These are phyloP conservation scores for Agrocybe praecox DNA, from an alignment of 768 basidiomycete species.

Conservation along the genomic window DNA sequence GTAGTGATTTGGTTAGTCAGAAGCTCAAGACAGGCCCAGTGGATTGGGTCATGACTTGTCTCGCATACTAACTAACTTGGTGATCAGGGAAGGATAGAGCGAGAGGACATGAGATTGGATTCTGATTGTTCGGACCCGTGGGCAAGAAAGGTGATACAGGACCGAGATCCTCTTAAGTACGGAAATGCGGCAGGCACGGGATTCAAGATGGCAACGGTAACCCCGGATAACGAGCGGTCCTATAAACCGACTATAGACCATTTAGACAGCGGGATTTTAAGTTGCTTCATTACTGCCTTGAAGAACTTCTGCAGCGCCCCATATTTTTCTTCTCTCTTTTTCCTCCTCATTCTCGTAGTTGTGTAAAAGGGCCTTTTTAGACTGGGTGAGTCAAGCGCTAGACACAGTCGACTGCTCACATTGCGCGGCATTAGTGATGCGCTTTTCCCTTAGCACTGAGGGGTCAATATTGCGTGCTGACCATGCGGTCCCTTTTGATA, in stretches of 20 bases:
- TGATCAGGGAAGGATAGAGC: too few relatives aligned
- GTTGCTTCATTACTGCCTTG: constrained; percentile 6
- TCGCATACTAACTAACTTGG: too few relatives aligned
- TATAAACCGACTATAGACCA: constrained; percentile 12
- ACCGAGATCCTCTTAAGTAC: constrained; percentile 4
- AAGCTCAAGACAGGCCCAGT: too few relatives aligned
- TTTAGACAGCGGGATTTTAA: constrained; percentile 12
- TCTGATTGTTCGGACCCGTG: not conserved
- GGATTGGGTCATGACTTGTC: too few relatives aligned
- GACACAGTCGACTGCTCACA: constrained; percentile 1
- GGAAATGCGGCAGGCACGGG: constrained; percentile 21
- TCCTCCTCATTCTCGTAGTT: not conserved
- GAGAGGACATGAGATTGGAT: not conserved
- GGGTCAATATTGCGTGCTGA: constrained; percentile 7
- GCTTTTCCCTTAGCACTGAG: not conserved
- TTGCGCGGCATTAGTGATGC: not conserved
- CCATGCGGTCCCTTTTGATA: constrained; percentile 9
- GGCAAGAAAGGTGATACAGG: not conserved
- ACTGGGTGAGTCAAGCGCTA: not conserved
- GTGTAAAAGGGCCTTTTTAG: not conserved
- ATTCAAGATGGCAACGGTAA: constrained; percentile 23
- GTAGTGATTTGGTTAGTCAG: too few relatives aligned
- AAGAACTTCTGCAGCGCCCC: constrained; percentile 1
- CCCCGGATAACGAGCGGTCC: constrained; percentile 17
- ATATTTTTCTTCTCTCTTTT: not conserved